Base-by-base conservation (phyloP, 2,329 filamentous ascomycete genomes). In the Dactylonectria estremocensis region DNA sequence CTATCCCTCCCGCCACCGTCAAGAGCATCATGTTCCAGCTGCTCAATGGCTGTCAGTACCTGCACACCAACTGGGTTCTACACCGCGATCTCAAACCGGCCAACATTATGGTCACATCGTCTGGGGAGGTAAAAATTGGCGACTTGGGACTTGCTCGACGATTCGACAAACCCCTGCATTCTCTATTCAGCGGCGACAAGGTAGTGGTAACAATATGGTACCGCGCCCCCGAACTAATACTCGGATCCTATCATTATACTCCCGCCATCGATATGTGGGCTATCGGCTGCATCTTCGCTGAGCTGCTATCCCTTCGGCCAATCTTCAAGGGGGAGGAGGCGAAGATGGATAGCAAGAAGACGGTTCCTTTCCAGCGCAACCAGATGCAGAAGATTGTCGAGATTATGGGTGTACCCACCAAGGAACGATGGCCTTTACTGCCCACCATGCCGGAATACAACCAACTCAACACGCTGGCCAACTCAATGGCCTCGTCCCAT, bases 201-300 rank as follows among this genome's bases (percentile, higher is more conserved):
- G 96, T 99, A 2, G 96, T 99, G 59, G 96, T 99, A 14, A 99
- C 96, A 0, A 99, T 99, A 70, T 99, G 96, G 96, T 99, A 99
- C 77, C 93, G 96, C 22, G 96, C 96, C 0, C 96, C 96, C 0
- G 96, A 99, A 80, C 87, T 99, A 4, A 89, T 99, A 1, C 89
- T 99, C 3, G 96, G 96, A 2, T 94, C 92, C 56, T 89, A 93
- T n/a, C 96, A 99, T 80, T 99, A 99, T 83, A 98, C 96, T 0
- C 95, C 96, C 0, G 95, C 96, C 22, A 94, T 99, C 71, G 96
- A 99, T 80, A 91, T 98, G 81, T 99, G 96, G 96, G 96, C 96
- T 3, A 91, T 99, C 1, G 96, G 96, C 1, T 99, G 96, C 80
- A 99, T 99, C 76, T 98, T 99, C 77, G 96, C 96, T 2, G 96